Base-by-base conservation (phyloP, 2,329 filamentous ascomycete species). In the Sporothrix humicola region DNA sequence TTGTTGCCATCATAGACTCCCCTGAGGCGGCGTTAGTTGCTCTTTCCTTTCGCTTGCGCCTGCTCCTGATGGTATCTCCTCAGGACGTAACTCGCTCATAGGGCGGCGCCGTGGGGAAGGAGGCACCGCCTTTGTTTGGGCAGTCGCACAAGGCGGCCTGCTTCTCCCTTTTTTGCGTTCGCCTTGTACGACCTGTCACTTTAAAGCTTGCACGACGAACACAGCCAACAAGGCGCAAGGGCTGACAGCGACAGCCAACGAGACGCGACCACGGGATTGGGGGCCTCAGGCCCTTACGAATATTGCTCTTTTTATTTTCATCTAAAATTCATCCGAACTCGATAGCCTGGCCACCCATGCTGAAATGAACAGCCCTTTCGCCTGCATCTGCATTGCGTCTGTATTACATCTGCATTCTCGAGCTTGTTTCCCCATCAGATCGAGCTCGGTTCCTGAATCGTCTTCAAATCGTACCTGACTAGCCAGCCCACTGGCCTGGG, bases 331-430 rank as follows among this genome's bases (percentile, higher is more conserved):
- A 26, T 65, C 61, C 42, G 42, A 46, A 46, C 42, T 65, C 42
- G 42, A 48, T 9, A 26, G 12, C 13, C 3, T n/a, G 1, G 3
- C 31, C 23, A 5, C 20, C 37, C 37, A 37, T 63, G 31, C 37
- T 63, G 37, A 65, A 65, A 46, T 65, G 59, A 65, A 65, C 59
- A n/a, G 59, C 44, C 37, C 17, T 46, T 46, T 46, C 37, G 59
- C 37, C 37, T 65, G 42, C 59, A 65, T 65, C 59, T 65, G 31
- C 10, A 44, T 46, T 46, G 31, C 59, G 44, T n/a, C 13, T 52
- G 48, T 17, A 52, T n/a, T 20, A 7, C 37, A 20, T 20, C n/a
- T 20, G 17, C 59, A 20, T 20, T 20, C 17, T 13, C 17, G 31
- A 44, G 59, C 59, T 44, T 42, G 17, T 65, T 44, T 44, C 61